A percentile compares a stretch with the other conserved stretches of the same genome.
These are phyloP conservation scores for Pythium myriotylum DNA, from an alignment of 352 stramenopile species.

Conservation along the genomic window DNA sequence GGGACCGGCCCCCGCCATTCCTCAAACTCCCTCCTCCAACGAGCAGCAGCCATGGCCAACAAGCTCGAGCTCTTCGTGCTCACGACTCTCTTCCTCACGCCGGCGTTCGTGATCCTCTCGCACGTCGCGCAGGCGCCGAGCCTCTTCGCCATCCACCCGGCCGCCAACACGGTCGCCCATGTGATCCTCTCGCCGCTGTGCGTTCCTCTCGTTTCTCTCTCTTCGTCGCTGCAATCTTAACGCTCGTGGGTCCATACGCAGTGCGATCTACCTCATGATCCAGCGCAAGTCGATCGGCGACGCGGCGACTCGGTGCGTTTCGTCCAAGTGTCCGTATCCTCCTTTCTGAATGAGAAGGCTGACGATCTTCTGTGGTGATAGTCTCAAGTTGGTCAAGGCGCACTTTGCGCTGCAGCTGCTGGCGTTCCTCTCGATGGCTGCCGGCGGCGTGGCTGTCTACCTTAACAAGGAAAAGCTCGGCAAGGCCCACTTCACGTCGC, in stretches of 20 bases:
- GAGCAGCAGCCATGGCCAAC: conserved; percentile 40
- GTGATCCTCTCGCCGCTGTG: conserved; percentile 63
- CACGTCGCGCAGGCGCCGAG: conserved; percentile 35
- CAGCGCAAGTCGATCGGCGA: conserved; percentile 52
- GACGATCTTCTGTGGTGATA: conserved; percentile 6
- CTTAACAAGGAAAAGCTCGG: conserved; percentile 59
- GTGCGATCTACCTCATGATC: conserved; percentile 61
- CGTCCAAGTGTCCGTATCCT: not conserved
- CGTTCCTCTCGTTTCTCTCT: not conserved
- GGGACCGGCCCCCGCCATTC: conserved; percentile 15
- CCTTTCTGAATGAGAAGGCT: conserved; percentile 1
- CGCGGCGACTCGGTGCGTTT: conserved; percentile 44
- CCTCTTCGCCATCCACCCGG: conserved; percentile 66
- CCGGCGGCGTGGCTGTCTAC: conserved; percentile 45
- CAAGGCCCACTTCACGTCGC: conserved; percentile 70
- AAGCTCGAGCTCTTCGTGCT: conserved; percentile 64
- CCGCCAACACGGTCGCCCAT: conserved; percentile 61
- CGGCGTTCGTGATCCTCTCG: conserved; percentile 48
- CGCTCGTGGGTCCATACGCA: conserved; percentile 12
- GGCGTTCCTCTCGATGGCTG: conserved; percentile 47
- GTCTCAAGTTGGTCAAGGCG: conserved; percentile 33
- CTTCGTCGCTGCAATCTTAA: not conserved
- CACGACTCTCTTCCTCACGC: conserved; percentile 48
- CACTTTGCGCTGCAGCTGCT: conserved; percentile 56
- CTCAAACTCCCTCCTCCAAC: conserved; percentile 9